Percentiles rank a stretch among this genome's conserved stretches.
phyloP scores from a whole-genome alignment of 176 grass and related monocot species.

The Cocos nucifera region DNA sequence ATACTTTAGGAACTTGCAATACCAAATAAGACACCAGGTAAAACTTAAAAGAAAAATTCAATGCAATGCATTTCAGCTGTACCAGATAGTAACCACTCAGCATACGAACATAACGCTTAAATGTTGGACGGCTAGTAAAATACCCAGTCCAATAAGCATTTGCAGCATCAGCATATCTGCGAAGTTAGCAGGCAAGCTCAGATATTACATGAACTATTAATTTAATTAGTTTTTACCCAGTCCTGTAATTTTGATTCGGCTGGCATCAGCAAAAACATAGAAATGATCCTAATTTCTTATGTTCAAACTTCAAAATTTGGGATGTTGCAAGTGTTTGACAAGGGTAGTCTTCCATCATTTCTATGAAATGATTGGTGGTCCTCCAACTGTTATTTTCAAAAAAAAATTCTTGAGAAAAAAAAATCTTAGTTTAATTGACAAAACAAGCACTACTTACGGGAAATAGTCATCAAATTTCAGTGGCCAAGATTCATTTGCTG shows the following conservation, averaged over 20 bases:
- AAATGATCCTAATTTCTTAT: no score
- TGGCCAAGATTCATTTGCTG: conserved; percentile 73
- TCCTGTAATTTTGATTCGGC: no score
- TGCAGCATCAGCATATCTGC: conserved; percentile 62
- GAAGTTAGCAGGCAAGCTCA: background rate
- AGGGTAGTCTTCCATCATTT: no score
- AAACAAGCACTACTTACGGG: conserved; percentile 35
- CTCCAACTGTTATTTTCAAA: no score
- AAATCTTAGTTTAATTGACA: background rate
- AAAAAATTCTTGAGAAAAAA: no score
- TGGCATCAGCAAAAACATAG: no score
- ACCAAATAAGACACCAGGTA: background rate
- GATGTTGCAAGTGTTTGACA: no score
- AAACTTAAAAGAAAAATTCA: background rate
- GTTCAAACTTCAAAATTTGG: no score
- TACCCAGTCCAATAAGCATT: conserved; percentile 98
- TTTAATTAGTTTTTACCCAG: no score
- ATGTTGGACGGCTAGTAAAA: conserved; percentile 76
- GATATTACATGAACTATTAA: no score
- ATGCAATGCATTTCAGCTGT: conserved; percentile 1
- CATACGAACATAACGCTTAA: conserved; percentile 74
- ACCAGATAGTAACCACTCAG: conserved; percentile 86
- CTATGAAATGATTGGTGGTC: no score
- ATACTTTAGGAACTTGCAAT: background rate
- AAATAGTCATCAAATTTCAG: conserved; percentile 92